These are phyloP conservation scores for Skeletonema potamos DNA, from an alignment of 108 stramenopile species.

Conservation along the genomic window DNA sequence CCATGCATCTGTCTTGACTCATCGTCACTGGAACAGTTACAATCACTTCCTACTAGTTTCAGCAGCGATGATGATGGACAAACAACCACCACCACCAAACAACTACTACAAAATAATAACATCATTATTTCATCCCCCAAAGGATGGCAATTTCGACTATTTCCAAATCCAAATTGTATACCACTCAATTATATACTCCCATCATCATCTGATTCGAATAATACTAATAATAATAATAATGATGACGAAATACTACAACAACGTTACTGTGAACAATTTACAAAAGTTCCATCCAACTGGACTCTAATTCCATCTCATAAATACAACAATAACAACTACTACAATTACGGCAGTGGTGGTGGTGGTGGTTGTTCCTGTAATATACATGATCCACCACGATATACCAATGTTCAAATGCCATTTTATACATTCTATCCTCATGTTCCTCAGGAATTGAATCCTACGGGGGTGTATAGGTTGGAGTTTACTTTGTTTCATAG, in stretches of 20 bases:
- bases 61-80: too few species aligned
- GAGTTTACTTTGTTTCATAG: conserved; percentile 41
- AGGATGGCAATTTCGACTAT: conserved; percentile 39
- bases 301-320: conserved; percentile 37
- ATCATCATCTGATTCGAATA: background rate
- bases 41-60: too few species aligned
- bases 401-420: conserved; percentile 65
- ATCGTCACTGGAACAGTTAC: background rate
- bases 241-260: too few species aligned
- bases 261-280: background rate
- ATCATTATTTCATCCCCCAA: background rate
- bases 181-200: conserved; percentile 16
- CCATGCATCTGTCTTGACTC: conserved; percentile 41
- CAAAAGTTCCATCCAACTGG: background rate
- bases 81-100: too few species aligned
- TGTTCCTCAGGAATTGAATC: conserved; percentile 56
- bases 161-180: conserved; percentile 19
- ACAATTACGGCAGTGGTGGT: too few species aligned
- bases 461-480: conserved; percentile 79
- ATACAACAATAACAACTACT: background rate
- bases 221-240: too few species aligned
- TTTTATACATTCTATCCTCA: conserved; percentile 33
- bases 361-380: conserved; percentile 10
- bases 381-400: conserved; percentile 47
- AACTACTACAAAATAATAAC: too few species aligned